phyloP scores from a whole-genome alignment of 768 basidiomycete genomes.

The Clathrus columnatus region DNA sequence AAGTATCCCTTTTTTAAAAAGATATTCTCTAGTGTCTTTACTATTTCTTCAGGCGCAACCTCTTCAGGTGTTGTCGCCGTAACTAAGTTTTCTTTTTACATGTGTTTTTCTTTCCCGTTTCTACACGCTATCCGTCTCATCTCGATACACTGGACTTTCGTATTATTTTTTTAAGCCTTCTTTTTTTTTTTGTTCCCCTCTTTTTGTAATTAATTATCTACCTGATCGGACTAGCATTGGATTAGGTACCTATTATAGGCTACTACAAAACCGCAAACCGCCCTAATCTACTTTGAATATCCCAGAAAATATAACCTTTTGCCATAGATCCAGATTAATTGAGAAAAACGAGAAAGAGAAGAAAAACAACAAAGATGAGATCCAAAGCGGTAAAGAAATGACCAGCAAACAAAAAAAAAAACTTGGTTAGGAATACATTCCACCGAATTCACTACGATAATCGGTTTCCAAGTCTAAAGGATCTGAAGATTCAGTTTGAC shows the following conservation, averaged over 20 bases:
- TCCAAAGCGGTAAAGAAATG: neutral
- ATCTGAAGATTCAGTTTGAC: neutral
- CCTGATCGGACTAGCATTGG: neutral
- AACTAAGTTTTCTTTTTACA: constrained; percentile 33
- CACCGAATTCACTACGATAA: constrained; percentile 29
- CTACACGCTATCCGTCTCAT: neutral
- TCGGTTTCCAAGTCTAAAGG: neutral
- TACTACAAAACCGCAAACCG: too few relatives aligned
- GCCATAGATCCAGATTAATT: too few relatives aligned
- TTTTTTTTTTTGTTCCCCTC: neutral
- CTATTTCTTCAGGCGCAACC: constrained; percentile 76
- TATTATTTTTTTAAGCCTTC: neutral
- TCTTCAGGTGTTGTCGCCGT: constrained; percentile 73
- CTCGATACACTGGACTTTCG: neutral
- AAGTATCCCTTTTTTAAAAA: too few relatives aligned
- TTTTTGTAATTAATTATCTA: neutral
- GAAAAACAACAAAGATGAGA: too few relatives aligned
- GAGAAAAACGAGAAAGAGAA: too few relatives aligned
- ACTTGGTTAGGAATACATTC: constrained; percentile 48
- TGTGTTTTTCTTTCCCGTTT: neutral
- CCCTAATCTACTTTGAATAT: too few relatives aligned
- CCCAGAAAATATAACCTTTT: neutral
- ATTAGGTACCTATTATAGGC: neutral
- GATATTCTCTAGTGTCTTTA: constrained; percentile 53
- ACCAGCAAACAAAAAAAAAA: neutral